These are phyloP conservation scores for Entoloma clypeatum DNA, from an alignment of 1,284 basidiomycete species.

Conservation along the genomic window DNA sequence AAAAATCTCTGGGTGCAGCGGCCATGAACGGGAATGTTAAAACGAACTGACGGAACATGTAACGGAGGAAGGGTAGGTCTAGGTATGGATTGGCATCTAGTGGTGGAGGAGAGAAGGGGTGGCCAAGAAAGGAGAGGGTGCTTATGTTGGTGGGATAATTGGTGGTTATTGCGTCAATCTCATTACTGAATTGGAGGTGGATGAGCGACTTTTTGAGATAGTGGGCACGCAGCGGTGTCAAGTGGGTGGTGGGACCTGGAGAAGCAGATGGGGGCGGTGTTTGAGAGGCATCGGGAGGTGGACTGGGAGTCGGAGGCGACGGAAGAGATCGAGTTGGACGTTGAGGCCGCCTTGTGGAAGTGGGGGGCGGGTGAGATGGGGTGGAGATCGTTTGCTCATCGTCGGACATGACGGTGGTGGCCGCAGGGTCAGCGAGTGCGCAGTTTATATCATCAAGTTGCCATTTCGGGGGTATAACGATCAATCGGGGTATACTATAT, in stretches of 20 bases:
- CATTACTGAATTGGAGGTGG: constrained; percentile 76
- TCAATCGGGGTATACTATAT: constrained; percentile 1
- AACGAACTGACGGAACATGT: constrained; percentile 87
- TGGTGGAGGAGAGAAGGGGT: constrained; percentile 76
- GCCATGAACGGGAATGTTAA: constrained; percentile 92
- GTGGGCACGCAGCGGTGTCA: constrained; percentile 86
- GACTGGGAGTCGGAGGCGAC: constrained; percentile 17
- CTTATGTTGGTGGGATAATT: constrained; percentile 55
- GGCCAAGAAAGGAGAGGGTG: constrained; percentile 81
- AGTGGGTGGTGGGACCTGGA: constrained; percentile 23
- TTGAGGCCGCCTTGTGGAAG: constrained; percentile 19
- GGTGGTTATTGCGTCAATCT: constrained; percentile 70
- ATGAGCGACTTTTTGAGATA: constrained; percentile 96
- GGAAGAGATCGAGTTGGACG: constrained; percentile 29
- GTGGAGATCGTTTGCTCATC: constrained; percentile 1
- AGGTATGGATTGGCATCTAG: constrained; percentile 49
- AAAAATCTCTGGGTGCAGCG: constrained; percentile 83
- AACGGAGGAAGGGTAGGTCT: constrained; percentile 85
- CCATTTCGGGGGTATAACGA: constrained; percentile 4
- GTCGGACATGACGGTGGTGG: constrained; percentile 9
- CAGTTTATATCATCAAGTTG: constrained; percentile 8
- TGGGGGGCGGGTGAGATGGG: not conserved
- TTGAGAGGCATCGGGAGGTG: constrained; percentile 2
- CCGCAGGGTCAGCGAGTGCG: not conserved
- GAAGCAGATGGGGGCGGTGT: constrained; percentile 8